Base-by-base conservation (phyloP, 257 asterid genomes). In the Gentiana dahurica region DNA sequence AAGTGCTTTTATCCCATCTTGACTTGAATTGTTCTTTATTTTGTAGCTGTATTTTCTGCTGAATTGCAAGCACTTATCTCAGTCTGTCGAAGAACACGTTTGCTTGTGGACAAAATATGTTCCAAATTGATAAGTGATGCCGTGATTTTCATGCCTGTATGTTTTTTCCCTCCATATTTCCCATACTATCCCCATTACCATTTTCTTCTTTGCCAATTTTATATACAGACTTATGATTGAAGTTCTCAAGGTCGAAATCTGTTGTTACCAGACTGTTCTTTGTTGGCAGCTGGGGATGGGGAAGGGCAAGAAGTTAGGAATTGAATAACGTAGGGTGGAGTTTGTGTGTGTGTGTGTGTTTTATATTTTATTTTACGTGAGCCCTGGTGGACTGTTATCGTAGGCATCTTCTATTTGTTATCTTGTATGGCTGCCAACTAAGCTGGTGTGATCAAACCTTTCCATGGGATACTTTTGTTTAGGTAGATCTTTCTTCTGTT, bases 21-120 rank as follows among this genome's bases (percentile, higher is more conserved):
- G 15, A 24, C 38, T 12, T 2, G 50, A 32, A 50, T 9, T 34
- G 60, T 52, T 33, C 15, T 7, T 2, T 67, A 36, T 45, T 54
- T 54, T 63, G 47, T 83, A 89, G 92, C 84, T 72, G 54, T 61
- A 68, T 80, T 83, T 73, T 85, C 75, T 75, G 65, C 77, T 8
- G 97, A 87, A 74, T 67, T 91, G 71, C 89, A 73, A 71, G 83
- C 81, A 60, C 74, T 79, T 70, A 76, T 91, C 60, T 75, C 81
- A 66, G 79, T 75, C 59, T 91, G 94, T 65, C 83, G 90, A 69
- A 70, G 79, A 68, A 85, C 90, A 8, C 82, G 98, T 49, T 43
- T 64, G 61, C 77, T 75, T 65, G 93, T 87, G 61, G 87, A 87
- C 63, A 71, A 70, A 65, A 55, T 63, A 52, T 81, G 88, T 72